A percentile compares a stretch with the other conserved stretches of the same genome.
Evolutionary conservation across 2,329 filamentous ascomycete genomes (phyloP).

Genomic region (Penicillium sclerotiorum): DNA sequence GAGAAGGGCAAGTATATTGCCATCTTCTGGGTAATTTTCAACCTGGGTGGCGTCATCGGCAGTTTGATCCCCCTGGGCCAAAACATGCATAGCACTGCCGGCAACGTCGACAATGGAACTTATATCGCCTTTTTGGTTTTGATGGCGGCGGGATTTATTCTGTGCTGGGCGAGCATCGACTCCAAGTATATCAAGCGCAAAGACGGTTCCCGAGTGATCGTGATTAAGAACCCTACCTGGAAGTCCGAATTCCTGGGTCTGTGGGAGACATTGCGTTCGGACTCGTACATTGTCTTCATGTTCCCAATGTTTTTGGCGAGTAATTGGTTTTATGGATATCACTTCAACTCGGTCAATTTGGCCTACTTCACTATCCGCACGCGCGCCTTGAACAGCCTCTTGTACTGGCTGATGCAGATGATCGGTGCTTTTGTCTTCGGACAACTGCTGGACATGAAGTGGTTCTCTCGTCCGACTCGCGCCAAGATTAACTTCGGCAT

Average conservation of each 20-base stretch:
- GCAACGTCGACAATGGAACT: slow-evolving; percentile 67
- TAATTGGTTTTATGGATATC: slow-evolving; percentile 81
- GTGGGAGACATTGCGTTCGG: slow-evolving; percentile 68
- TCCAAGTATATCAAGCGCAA: slow-evolving; percentile 71
- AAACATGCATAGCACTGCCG: slow-evolving; percentile 46
- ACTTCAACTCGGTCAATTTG: slow-evolving; percentile 73
- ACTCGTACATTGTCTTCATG: slow-evolving; percentile 72
- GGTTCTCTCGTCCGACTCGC: slow-evolving; percentile 64
- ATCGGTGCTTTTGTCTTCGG: slow-evolving; percentile 74
- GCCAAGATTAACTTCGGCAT: slow-evolving; percentile 65
- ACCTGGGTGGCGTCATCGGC: slow-evolving; percentile 85
- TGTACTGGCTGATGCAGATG: slow-evolving; percentile 82
- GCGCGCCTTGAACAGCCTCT: slow-evolving; percentile 71
- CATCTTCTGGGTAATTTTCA: slow-evolving; percentile 95
- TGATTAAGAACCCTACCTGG: slow-evolving; percentile 92
- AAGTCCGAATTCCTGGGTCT: slow-evolving; percentile 76
- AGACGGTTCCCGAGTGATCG: slow-evolving; percentile 77
- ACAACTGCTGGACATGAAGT: slow-evolving; percentile 65
- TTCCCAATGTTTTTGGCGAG: slow-evolving; percentile 82
- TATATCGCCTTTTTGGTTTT: slow-evolving; percentile 87
- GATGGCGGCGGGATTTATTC: slow-evolving; percentile 69
- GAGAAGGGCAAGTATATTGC: slow-evolving; percentile 88
- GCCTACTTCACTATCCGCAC: slow-evolving; percentile 74
- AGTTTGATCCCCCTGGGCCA: slow-evolving; percentile 59
- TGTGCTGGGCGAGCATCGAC: slow-evolving; percentile 71